These are phyloP conservation scores for Albizia julibrissin DNA, from an alignment of 306 rosid species.

Conservation along the genomic window DNA sequence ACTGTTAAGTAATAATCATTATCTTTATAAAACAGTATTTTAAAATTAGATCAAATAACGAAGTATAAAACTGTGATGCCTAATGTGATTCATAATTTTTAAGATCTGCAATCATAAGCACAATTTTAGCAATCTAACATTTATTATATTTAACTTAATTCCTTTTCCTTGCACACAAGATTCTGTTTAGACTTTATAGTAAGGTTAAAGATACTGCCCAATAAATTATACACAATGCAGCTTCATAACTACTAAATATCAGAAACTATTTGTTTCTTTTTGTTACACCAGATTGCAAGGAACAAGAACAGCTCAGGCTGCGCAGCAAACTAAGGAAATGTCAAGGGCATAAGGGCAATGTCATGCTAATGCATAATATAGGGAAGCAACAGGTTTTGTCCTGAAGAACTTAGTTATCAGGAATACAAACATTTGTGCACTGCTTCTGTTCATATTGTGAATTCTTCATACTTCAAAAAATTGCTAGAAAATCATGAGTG, in stretches of 20 bases:
- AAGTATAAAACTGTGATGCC: background rate
- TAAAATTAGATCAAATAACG: constrained; percentile 21
- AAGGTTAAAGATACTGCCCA: background rate
- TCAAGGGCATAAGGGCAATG: background rate
- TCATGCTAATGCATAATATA: background rate
- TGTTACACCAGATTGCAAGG: background rate
- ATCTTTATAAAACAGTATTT: background rate
- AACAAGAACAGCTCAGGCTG: background rate
- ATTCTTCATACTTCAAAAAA: background rate
- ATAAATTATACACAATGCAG: background rate
- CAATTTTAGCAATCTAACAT: background rate
- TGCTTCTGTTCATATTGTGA: background rate
- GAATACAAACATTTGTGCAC: background rate
- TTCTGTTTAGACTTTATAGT: background rate
- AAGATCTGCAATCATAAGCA: background rate
- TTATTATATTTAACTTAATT: background rate
- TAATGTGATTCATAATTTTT: background rate
- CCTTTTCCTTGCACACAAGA: background rate
- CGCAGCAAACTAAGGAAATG: background rate
- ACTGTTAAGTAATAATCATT: constrained; percentile 2
- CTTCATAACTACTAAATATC: background rate
- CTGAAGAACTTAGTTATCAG: background rate
- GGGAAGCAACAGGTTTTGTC: background rate
- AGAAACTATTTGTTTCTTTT: background rate
- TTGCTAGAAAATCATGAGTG: background rate